These are phyloP conservation scores for Boletus rubropictus DNA, from an alignment of 768 basidiomycete genomes.

Conservation along the genomic window DNA sequence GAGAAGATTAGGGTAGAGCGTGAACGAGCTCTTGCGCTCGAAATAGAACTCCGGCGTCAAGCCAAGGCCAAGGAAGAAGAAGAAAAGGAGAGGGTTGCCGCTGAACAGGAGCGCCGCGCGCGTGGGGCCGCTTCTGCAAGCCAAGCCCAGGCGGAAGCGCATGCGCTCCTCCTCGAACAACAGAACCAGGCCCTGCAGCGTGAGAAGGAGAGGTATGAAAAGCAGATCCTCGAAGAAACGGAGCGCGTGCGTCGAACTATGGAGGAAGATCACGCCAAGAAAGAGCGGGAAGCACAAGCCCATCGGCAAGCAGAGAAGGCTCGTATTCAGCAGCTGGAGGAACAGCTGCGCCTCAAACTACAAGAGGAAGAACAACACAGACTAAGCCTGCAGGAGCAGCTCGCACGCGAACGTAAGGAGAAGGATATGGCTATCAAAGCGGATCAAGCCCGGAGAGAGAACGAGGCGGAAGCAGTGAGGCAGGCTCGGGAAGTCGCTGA, in stretches of 20 bases:
- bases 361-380: constrained; percentile 29
- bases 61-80: constrained; percentile 22
- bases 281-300: constrained; percentile 19
- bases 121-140: constrained; percentile 20
- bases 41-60: constrained; percentile 27
- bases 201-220: constrained; percentile 25
- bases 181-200: constrained; percentile 18
- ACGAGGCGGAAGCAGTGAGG: constrained; percentile 18
- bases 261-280: constrained; percentile 24
- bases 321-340: constrained; percentile 23
- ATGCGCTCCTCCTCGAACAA: constrained; percentile 19
- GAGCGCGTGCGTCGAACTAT: constrained; percentile 21
- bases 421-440: constrained; percentile 13
- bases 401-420: constrained; percentile 18
- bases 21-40: constrained; percentile 28
- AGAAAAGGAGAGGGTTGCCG: constrained; percentile 20
- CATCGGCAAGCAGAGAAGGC: constrained; percentile 21
- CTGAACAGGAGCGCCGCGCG: constrained; percentile 24
- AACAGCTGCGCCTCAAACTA: constrained; percentile 24
- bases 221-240: constrained; percentile 22
- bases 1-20: constrained; percentile 24
- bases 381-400: constrained; percentile 22
- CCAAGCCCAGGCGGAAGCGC: constrained; percentile 25
- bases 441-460: constrained; percentile 17
- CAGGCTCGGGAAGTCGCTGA: constrained; percentile 16